phyloP scores from a whole-genome alignment of 176 grass and related monocot species.

The Aegilops bicornis region DNA sequence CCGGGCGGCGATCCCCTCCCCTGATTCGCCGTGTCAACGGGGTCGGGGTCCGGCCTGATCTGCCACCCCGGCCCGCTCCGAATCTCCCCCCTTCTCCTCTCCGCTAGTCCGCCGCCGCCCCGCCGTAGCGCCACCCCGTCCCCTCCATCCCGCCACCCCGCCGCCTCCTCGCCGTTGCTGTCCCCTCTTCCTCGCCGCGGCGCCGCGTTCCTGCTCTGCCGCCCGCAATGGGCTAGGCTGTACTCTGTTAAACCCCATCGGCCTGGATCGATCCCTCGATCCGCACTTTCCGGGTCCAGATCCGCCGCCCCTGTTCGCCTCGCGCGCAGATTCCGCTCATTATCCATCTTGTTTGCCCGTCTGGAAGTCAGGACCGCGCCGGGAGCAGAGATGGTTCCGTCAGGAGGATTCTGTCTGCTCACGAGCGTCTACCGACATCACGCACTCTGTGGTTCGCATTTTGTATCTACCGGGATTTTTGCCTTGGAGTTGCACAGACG shows the following conservation, averaged over 20 bases:
- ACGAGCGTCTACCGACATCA: not conserved
- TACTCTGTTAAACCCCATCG: not conserved
- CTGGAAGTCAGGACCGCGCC: not conserved
- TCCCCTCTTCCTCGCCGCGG: too few species aligned
- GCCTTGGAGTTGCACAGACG: not conserved
- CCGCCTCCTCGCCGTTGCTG: too few species aligned
- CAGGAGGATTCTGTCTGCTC: not conserved
- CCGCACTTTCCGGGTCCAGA: not conserved
- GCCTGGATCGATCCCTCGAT: not conserved
- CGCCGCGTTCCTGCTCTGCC: not conserved
- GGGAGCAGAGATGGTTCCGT: not conserved
- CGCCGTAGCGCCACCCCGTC: too few species aligned
- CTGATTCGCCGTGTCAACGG: not conserved
- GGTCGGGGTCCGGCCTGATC: not conserved
- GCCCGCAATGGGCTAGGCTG: not conserved
- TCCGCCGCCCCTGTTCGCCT: not conserved
- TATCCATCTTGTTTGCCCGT: not conserved
- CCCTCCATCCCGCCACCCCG: too few species aligned
- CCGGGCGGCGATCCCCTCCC: not conserved
- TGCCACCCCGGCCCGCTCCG: not conserved
- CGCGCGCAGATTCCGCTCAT: not conserved
- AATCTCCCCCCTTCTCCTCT: not conserved
- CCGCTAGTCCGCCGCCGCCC: not conserved
- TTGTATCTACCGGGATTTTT: not conserved
- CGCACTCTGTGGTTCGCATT: not conserved